Conservation (phyloP, 2,329 filamentous ascomycete genomes). For the Botrytis sinoallii region DNA sequence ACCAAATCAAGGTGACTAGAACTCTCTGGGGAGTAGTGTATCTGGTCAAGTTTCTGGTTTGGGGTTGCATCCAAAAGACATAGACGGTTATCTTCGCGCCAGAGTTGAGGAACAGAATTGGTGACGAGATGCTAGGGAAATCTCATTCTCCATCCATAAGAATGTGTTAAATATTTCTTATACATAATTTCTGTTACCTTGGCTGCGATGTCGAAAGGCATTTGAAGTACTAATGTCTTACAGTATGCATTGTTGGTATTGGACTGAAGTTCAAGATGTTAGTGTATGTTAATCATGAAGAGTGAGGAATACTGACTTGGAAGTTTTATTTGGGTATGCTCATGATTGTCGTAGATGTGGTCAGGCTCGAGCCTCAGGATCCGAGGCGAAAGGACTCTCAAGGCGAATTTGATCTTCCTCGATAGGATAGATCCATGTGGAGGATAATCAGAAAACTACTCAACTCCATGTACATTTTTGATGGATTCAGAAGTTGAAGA, state of each 20-base stretch:
- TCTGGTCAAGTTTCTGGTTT: no score
- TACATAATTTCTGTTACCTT: neutral
- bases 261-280: neutral
- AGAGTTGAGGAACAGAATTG: neutral
- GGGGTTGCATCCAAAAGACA: no score
- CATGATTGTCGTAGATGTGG: neutral
- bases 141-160: neutral
- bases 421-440: neutral
- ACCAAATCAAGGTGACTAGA: no score
- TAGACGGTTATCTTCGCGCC: no score
- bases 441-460: rapidly evolving
- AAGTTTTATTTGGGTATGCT: neutral
- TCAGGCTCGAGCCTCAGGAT: neutral
- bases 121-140: neutral
- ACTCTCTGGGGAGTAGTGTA: no score
- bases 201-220: no score
- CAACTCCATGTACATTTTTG: neutral
- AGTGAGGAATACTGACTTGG: neutral
- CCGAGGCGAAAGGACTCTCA: neutral
- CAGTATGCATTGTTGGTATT: neutral
- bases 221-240: neutral
- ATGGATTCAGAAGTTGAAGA: neutral
- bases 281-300: neutral
- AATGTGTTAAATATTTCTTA: neutral
- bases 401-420: rapidly evolving